Base-by-base conservation (phyloP, 2,329 filamentous ascomycete genomes). In the Sclerotinia subarctica region DNA sequence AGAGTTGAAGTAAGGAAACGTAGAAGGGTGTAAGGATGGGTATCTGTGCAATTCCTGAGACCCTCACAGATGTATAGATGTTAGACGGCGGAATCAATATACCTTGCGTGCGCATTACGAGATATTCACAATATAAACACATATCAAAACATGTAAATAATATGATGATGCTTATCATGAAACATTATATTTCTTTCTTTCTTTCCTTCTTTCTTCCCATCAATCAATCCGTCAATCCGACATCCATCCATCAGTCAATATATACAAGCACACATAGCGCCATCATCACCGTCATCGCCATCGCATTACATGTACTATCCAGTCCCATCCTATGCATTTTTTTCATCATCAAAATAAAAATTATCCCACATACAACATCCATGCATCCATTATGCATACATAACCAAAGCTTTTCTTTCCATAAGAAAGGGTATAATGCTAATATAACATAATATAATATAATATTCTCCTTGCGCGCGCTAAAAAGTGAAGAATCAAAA, bases 1-100 rank as follows among this genome's bases (percentile, higher is more conserved):
- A 15, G 71, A 69, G 10, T 47, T 59, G 67, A 21, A 53, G 68
- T 67, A 47, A 82, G 82, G 44, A 85, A 87, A 66, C 92, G 92
- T 26, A 90, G 90, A 0, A 85, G 94, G 51, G 82, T 99, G 26
- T 94, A 98, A 78, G 95, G 95, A 1, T 84, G 94, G 68, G 96
- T 99, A 91, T 95, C 98, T 78, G 94, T 99, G 47, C 95, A 99
- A 78, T 81, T 99, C 68, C 94, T 91, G 79, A 95, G 98, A 15
- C n/a, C 32, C 8, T 56, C 49, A 6, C n/a, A 7, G 21, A 19
- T 58, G 21, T 42, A 62, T 62, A 42, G 47, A 32, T 32, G 24
- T 62, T 32, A 29, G 32, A 44, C 19, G 26, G 29, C 29, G 7
- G 21, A 15, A 21, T 21, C n/a, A 58, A 26, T 44, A 58, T 58